These are phyloP conservation scores for Ganoderma boninense DNA, from an alignment of 1,284 basidiomycete species.

Conservation along the genomic window DNA sequence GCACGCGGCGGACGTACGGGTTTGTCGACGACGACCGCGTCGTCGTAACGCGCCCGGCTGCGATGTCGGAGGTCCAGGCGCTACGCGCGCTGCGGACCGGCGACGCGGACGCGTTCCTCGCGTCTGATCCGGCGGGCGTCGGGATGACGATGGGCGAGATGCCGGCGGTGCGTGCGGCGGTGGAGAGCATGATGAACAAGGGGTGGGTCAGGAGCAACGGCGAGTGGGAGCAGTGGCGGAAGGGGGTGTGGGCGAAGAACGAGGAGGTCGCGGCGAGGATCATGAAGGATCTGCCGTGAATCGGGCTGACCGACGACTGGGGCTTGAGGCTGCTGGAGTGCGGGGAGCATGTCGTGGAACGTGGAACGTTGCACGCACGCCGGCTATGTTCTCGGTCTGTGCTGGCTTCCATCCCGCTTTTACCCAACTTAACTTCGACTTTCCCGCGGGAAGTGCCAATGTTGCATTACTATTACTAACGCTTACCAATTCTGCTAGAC, in stretches of 20 bases:
- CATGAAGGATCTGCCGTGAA: conserved; percentile 30
- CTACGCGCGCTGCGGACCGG: conserved; percentile 45
- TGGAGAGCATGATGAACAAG: conserved; percentile 29
- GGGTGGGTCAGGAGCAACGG: conserved; percentile 30
- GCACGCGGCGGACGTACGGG: conserved; percentile 44
- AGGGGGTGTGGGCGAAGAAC: conserved; percentile 33
- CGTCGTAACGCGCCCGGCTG: conserved; percentile 47
- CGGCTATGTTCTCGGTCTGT: background rate
- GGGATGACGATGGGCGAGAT: conserved; percentile 27
- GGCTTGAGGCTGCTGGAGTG: conserved; percentile 2
- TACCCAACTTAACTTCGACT: background rate
- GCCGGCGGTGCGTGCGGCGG: conserved; percentile 22
- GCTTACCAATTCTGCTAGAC: conserved; percentile 5
- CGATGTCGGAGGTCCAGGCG: conserved; percentile 47
- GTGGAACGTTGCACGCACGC: background rate
- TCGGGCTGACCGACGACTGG: background rate
- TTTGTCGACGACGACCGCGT: conserved; percentile 47
- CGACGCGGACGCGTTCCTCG: conserved; percentile 31
- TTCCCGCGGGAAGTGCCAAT: conserved; percentile 16
- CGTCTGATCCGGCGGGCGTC: conserved; percentile 28
- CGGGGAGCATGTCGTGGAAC: background rate
- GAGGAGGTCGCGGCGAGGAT: conserved; percentile 31
- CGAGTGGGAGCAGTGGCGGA: conserved; percentile 32
- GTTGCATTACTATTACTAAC: conserved; percentile 23
- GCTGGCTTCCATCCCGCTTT: background rate